Evolutionary conservation across 2,329 filamentous ascomycete genomes (phyloP), one percentile per base, ranked within the genome.

Genomic region (Chaetomium strumarium): DNA sequence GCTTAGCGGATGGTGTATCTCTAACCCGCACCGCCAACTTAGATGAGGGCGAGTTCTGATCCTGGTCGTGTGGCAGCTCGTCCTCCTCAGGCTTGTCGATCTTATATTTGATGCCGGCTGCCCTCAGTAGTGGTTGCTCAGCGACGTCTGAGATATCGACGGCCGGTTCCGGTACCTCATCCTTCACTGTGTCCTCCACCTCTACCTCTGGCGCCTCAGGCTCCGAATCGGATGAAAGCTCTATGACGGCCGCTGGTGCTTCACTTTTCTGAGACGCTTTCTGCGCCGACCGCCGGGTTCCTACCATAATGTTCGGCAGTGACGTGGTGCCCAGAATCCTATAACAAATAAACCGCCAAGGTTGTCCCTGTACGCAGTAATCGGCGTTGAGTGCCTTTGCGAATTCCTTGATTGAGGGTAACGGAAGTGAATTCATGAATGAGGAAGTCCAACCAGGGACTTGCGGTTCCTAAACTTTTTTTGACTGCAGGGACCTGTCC

Each of bases 11-110:
- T 14, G 53, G 51, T 2, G 56, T 54, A 5, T 59, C 55, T 41
- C 53, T 60, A 14, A 48, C 49, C 16, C 58, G 56, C 12, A 63
- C 51, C 11, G 61, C 46, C 41, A 62, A 33, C 42, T 61, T 63
- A 50, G 55, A 39, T 14, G 43, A 46, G 10, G 49, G 49, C 16
- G 56, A 31, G 8, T 52, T 46, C 5, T 33, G 20, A 16, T 44
- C 30, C n/a, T 45, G 20, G 19, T 55, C 44, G 37, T 50, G 45
- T 12, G 6, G 39, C 17, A 31, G n/a, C 30, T 44, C 37, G 11
- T 55, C 46, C 24, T 52, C 31, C 9, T 46, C 36, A 19, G 51
- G 12, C 10, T 49, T 16, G 39, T 56, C 49, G 16, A 38, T 38
- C 16, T 55, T 52, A 39, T 59, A 56, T 36, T 49, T 53, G 20